Conservation (phyloP, 495 filamentous ascomycete genomes). For the Aspergillus ostianus region DNA sequence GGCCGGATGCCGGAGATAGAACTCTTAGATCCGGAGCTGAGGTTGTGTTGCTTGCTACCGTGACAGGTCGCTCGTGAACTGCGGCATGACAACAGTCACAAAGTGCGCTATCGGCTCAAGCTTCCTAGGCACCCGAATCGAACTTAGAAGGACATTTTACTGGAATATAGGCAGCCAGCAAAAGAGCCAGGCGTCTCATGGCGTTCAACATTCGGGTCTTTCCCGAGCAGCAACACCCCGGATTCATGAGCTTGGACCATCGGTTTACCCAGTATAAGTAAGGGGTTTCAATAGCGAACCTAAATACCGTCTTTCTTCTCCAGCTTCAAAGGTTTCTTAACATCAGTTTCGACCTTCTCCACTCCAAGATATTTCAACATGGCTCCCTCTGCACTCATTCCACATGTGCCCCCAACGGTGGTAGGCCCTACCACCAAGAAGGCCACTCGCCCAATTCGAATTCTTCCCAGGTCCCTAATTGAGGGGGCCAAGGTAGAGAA, state of each 20-base stretch:
- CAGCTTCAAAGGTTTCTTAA: neutral
- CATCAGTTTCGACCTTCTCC: neutral
- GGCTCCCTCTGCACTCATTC: neutral
- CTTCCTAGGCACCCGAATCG: too few relatives aligned
- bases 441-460: conserved; percentile 11
- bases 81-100: too few relatives aligned
- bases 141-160: neutral
- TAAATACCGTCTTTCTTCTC: neutral
- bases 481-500: conserved; percentile 6
- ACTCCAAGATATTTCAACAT: neutral
- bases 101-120: too few relatives aligned
- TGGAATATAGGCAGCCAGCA: neutral
- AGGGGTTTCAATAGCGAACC: neutral
- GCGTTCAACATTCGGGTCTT: neutral
- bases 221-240: neutral
- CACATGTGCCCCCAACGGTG: neutral
- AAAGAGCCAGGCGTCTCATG: neutral
- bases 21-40: neutral
- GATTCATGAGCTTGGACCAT: neutral
- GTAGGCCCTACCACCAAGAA: conserved; percentile 17
- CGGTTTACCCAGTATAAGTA: neutral
- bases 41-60: too few relatives aligned
- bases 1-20: too few relatives aligned
- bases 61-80: too few relatives aligned
- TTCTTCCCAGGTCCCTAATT: conserved; percentile 15